These are phyloP conservation scores for Anethum foeniculum DNA, from an alignment of 140 eudicot genomes.

Conservation along the genomic window DNA sequence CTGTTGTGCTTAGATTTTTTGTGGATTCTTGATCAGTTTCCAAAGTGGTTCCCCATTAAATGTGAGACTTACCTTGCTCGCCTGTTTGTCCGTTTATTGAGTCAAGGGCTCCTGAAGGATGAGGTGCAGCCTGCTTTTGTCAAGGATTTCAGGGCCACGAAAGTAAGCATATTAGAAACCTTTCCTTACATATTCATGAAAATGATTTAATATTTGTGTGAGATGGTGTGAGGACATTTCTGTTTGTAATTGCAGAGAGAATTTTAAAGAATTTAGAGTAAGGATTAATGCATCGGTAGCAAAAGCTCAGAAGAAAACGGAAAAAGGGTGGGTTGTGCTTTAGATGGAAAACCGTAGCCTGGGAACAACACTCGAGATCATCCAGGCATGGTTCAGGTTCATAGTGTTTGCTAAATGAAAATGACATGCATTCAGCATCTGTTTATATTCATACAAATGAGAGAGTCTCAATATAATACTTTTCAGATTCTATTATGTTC, in stretches of 20 bases:
- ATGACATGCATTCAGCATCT: background rate
- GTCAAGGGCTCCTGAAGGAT: conserved; percentile 93
- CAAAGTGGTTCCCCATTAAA: conserved; percentile 84
- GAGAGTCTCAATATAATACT: background rate
- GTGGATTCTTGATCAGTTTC: conserved; percentile 98
- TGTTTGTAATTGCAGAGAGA: conserved; percentile 45
- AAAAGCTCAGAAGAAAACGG: conserved; percentile 73
- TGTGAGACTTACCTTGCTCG: conserved; percentile 91
- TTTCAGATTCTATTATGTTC: background rate
- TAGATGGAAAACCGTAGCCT: conserved; percentile 86
- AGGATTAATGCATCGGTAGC: conserved; percentile 72
- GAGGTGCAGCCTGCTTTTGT: conserved; percentile 84
- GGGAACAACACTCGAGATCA: conserved; percentile 88
- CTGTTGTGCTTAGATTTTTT: conserved; percentile 83
- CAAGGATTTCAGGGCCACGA: conserved; percentile 84
- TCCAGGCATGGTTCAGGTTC: conserved; percentile 97
- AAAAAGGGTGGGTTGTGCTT: conserved; percentile 93
- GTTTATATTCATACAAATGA: background rate
- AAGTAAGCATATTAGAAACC: conserved; percentile 31
- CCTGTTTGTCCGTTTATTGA: conserved; percentile 67
- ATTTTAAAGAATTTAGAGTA: conserved; percentile 55
- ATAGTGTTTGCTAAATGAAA: background rate
- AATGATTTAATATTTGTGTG: background rate
- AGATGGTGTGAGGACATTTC: background rate
- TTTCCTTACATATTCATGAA: background rate